Conservation (phyloP, 2,329 filamentous ascomycete genomes). For the Colletotrichum orchidophilum region DNA sequence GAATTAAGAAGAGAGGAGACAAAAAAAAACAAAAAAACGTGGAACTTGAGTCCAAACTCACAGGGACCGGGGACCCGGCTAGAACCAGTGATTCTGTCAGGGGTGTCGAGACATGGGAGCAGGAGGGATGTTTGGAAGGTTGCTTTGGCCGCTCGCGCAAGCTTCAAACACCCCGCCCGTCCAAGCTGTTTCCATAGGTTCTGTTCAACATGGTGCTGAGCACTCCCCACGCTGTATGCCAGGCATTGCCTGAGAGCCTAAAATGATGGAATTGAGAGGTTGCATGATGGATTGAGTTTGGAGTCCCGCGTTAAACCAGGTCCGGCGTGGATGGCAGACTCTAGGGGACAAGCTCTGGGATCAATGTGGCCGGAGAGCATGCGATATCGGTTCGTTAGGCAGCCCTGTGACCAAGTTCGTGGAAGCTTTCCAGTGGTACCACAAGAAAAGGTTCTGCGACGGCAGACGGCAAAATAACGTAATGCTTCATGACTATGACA, state of each 20-base stretch:
- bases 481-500: not conserved
- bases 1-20: not conserved
- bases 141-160: constrained; percentile 15
- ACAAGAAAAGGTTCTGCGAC: not conserved
- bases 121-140: not conserved
- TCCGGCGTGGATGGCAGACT: not conserved
- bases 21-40: constrained; percentile 4
- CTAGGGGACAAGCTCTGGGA: constrained; percentile 11
- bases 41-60: constrained; percentile 4
- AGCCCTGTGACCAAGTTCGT: not conserved
- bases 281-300: not conserved
- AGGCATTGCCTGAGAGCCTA: not conserved
- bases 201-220: not conserved
- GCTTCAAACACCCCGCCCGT: not conserved
- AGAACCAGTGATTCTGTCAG: constrained; percentile 21
- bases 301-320: not conserved
- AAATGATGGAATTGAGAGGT: not conserved
- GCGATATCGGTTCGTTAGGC: not conserved
- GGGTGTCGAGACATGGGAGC: not conserved
- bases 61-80: constrained; percentile 13
- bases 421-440: not conserved
- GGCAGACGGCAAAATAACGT: not conserved
- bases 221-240: not conserved
- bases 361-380: not conserved
- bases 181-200: not conserved